A percentile compares a stretch with the other conserved stretches of the same genome.
These are phyloP conservation scores for Chytriomyces sp. DNA, from an alignment of 192 early-diverging fungal genomes.

Conservation along the genomic window DNA sequence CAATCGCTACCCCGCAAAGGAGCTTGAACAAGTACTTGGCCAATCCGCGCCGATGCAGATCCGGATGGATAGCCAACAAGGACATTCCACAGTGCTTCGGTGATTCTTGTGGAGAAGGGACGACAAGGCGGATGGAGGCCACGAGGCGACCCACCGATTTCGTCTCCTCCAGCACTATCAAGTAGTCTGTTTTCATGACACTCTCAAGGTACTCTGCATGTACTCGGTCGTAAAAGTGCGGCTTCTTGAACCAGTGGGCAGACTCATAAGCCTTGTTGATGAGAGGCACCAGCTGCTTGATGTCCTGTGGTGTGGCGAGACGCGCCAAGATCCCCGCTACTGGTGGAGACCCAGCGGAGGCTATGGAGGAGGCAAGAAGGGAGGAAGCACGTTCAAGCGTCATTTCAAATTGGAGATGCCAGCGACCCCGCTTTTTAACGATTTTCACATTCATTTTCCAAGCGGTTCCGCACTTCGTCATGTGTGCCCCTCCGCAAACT, in stretches of 20 bases:
- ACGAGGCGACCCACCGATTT: neutral
- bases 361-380: too few species aligned
- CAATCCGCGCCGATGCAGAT: neutral
- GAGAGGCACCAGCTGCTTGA: neutral
- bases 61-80: constrained; percentile 3
- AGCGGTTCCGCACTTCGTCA: too few species aligned
- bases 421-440: too few species aligned
- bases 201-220: neutral
- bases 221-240: neutral
- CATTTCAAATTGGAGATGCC: too few species aligned
- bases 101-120: neutral
- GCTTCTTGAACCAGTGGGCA: constrained; percentile 2
- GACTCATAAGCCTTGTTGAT: constrained; percentile 8
- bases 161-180: constrained; percentile 3
- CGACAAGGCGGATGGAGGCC: neutral
- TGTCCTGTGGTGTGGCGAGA: neutral
- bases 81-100: constrained; percentile 12
- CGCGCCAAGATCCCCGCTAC: too few species aligned
- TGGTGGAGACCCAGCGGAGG: too few species aligned
- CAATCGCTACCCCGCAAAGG: neutral
- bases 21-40: constrained; percentile 17
- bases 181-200: neutral
- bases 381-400: too few species aligned
- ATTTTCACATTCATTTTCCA: too few species aligned
- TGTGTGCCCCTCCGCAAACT: too few species aligned